A percentile compares a stretch with the other conserved stretches of the same genome.
Conservation (phyloP, 345 rosid species). For the Arabidopsis thaliana region DNA sequence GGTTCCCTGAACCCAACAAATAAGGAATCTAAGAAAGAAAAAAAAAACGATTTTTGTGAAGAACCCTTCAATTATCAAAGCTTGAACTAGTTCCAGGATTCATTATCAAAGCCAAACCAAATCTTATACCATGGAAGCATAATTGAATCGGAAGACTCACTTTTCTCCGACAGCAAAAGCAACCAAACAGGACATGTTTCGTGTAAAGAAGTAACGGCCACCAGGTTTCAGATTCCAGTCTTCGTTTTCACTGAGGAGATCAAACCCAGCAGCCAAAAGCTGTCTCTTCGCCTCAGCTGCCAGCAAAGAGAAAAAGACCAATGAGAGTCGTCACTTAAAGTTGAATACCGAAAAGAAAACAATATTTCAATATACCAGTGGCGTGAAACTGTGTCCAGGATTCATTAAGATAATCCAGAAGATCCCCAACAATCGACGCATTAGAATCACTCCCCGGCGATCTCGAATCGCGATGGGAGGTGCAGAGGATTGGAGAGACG, state of each 20-base stretch:
- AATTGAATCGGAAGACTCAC: slow-evolving; percentile 53
- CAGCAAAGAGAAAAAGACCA: neutral
- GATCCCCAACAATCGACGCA: slow-evolving; percentile 64
- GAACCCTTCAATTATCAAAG: neutral
- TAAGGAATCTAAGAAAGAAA: neutral
- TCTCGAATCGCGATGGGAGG: slow-evolving; percentile 35
- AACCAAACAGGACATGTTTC: slow-evolving; percentile 93
- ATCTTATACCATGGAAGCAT: neutral
- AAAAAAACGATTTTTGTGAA: neutral
- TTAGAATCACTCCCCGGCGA: slow-evolving; percentile 24
- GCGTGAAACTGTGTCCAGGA: slow-evolving; percentile 98
- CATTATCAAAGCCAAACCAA: neutral
- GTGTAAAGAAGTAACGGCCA: slow-evolving; percentile 88
- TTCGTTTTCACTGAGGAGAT: slow-evolving; percentile 73
- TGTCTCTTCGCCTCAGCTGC: slow-evolving; percentile 88
- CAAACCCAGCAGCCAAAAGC: slow-evolving; percentile 73
- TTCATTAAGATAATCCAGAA: slow-evolving; percentile 83
- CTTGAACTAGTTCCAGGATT: slow-evolving; percentile 1
- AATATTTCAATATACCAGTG: slow-evolving; percentile 54
- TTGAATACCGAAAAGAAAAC: neutral
- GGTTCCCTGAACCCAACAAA: slow-evolving; percentile 23
- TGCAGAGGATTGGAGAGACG: slow-evolving; percentile 46
- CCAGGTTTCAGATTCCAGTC: slow-evolving; percentile 93
- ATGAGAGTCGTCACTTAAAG: neutral
- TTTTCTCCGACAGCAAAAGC: slow-evolving; percentile 92